phyloP scores from a whole-genome alignment of 345 rosid species.

The Boechera divaricarpa region DNA sequence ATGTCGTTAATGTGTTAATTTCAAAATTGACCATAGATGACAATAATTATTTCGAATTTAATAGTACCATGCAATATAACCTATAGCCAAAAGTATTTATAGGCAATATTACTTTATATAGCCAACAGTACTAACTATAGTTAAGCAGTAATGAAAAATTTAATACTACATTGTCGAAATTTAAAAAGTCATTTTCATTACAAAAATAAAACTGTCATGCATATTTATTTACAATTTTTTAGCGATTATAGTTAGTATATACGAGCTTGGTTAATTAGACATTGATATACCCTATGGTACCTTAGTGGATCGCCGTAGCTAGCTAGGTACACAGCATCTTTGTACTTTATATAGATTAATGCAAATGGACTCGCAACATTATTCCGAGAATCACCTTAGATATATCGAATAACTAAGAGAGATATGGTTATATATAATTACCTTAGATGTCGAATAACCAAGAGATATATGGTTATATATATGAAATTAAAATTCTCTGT shows the following conservation, averaged over 20 bases:
- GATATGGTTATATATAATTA: not conserved
- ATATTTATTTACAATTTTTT: not conserved
- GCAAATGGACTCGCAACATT: slow-evolving; percentile 19
- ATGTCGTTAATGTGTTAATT: slow-evolving; percentile 38
- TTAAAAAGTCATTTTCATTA: not conserved
- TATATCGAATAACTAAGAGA: slow-evolving; percentile 18
- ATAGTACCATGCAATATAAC: slow-evolving; percentile 25
- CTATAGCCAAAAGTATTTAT: not conserved
- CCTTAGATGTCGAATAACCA: not conserved
- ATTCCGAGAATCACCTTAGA: not conserved
- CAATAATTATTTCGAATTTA: slow-evolving; percentile 25
- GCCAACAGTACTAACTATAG: slow-evolving; percentile 21
- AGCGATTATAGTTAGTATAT: not conserved
- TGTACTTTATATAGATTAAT: slow-evolving; percentile 7
- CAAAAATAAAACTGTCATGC: not conserved
- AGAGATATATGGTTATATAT: not conserved
- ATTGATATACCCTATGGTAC: not conserved
- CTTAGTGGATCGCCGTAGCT: slow-evolving; percentile 8
- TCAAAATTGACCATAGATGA: slow-evolving; percentile 36
- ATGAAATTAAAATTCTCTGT: no score
- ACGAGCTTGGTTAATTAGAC: not conserved
- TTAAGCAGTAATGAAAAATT: slow-evolving; percentile 8
- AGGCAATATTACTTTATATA: not conserved
- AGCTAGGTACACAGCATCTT: slow-evolving; percentile 4
- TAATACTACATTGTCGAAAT: not conserved